Evolutionary conservation across 1,139 yeast species (phyloP).

Genomic region (Geotrichum histeridarum): DNA sequence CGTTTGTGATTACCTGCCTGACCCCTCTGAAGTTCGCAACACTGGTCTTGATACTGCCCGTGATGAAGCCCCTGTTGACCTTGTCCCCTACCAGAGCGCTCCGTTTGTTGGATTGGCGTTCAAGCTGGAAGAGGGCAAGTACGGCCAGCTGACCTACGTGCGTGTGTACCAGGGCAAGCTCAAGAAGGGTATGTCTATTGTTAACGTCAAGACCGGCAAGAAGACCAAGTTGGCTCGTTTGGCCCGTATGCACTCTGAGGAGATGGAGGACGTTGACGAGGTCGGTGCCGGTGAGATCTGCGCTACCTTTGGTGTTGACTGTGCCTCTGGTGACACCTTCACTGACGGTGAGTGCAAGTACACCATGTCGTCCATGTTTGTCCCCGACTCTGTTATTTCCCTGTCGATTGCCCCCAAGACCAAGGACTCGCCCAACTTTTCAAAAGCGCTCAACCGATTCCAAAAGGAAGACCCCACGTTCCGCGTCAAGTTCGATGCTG

Average conservation of each 20-base stretch:
- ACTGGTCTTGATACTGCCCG: constrained; percentile 75
- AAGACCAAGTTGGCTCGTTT: constrained; percentile 90
- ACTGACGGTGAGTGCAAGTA: constrained; percentile 64
- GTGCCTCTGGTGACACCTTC: constrained; percentile 99
- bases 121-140: constrained; percentile 96
- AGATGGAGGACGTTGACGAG: constrained; percentile 95
- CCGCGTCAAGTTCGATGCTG: constrained; percentile 83
- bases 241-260: constrained; percentile 98
- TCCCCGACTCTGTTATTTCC: constrained; percentile 96
- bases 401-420: constrained; percentile 83
- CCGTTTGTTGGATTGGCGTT: constrained; percentile 96
- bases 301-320: constrained; percentile 98
- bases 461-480: constrained; percentile 99
- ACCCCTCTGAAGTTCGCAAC: constrained; percentile 88
- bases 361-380: constrained; percentile 96
- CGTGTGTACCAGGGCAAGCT: constrained; percentile 95
- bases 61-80: constrained; percentile 65
- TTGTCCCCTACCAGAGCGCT: constrained; percentile 65
- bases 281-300: constrained; percentile 98
- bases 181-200: constrained; percentile 83
- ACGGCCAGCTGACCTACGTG: constrained; percentile 93
- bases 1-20: constrained; percentile 90
- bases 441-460: constrained; percentile 94
- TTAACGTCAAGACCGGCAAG: constrained; percentile 88
- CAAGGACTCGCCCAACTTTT: constrained; percentile 82